Percentiles rank a stretch among this genome's conserved stretches.
phyloP scores from a whole-genome alignment of 306 rosid genomes.

The Chamaecrista fasciculata region DNA sequence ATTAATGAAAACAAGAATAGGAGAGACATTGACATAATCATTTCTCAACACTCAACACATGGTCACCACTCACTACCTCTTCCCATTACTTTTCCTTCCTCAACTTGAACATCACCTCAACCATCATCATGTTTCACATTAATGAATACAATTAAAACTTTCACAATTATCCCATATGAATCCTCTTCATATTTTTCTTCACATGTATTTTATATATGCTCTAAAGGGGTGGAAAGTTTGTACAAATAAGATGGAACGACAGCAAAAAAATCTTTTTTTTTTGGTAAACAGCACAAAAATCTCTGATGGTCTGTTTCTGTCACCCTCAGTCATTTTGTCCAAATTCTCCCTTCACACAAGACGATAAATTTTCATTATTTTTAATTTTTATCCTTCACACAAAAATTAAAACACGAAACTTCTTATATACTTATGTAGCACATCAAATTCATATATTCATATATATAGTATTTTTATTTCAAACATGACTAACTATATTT shows the following conservation, averaged over 20 bases:
- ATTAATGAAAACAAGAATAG: neutral
- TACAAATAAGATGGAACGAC: too few relatives aligned
- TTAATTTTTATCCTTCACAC: neutral
- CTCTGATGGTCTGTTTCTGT: neutral
- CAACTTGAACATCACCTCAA: neutral
- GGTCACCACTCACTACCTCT: neutral
- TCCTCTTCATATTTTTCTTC: too few relatives aligned
- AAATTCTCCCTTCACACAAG: neutral
- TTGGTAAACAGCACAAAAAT: neutral
- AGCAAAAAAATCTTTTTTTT: too few relatives aligned
- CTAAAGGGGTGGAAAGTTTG: too few relatives aligned
- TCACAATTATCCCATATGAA: too few relatives aligned
- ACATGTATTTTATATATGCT: too few relatives aligned
- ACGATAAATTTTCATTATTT: neutral
- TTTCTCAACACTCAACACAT: too few relatives aligned
- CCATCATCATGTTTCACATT: neutral
- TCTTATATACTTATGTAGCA: neutral
- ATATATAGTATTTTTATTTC: too few relatives aligned
- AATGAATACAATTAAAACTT: neutral
- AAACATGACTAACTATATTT: too few relatives aligned
- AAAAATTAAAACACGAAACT: neutral
- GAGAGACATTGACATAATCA: neutral
- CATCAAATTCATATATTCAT: neutral
- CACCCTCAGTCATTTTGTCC: neutral
- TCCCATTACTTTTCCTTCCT: neutral